phyloP scores from a whole-genome alignment of 2,329 filamentous ascomycete genomes.

The Exophiala sp. region DNA sequence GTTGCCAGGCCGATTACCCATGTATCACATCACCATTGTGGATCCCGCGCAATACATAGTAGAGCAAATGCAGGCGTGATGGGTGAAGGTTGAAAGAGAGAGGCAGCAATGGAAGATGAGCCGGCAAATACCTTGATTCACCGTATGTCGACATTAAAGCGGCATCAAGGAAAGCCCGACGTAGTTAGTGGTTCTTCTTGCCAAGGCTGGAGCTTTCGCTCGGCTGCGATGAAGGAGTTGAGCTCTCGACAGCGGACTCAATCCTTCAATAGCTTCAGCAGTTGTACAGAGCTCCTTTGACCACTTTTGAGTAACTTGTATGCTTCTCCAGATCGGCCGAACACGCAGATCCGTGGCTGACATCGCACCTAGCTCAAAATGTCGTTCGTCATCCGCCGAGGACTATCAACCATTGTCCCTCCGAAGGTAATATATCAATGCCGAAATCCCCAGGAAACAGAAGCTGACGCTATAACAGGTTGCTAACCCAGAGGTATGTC shows the following conservation, averaged over 20 bases:
- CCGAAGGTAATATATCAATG: constrained; percentile 67
- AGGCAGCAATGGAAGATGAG: too few species aligned
- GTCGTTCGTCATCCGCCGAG: constrained; percentile 86
- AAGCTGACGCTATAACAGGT: constrained; percentile 16
- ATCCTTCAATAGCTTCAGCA: constrained; percentile 15
- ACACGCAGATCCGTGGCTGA: constrained; percentile 3
- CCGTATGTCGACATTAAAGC: too few species aligned
- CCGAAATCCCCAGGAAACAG: constrained; percentile 3
- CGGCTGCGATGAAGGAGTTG: background rate
- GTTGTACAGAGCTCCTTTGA: constrained; percentile 2
- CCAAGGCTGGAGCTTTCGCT: constrained; percentile 1
- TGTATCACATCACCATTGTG: too few species aligned
- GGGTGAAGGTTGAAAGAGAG: too few species aligned
- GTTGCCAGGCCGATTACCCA: too few species aligned
- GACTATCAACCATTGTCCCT: constrained; percentile 96
- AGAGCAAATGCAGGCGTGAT: too few species aligned
- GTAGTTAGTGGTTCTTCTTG: background rate
- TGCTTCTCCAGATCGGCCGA: background rate
- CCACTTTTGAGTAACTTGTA: constrained; percentile 19
- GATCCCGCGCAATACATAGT: too few species aligned
- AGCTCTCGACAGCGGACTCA: constrained; percentile 10
- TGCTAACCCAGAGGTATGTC: constrained; percentile 23
- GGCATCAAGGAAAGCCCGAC: background rate
- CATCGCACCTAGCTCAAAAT: constrained; percentile 53
- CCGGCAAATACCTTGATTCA: too few species aligned